A percentile compares a stretch with the other conserved stretches of the same genome.
phyloP scores from a whole-genome alignment of 495 filamentous ascomycete genomes.

The Xylaria nigripes region DNA sequence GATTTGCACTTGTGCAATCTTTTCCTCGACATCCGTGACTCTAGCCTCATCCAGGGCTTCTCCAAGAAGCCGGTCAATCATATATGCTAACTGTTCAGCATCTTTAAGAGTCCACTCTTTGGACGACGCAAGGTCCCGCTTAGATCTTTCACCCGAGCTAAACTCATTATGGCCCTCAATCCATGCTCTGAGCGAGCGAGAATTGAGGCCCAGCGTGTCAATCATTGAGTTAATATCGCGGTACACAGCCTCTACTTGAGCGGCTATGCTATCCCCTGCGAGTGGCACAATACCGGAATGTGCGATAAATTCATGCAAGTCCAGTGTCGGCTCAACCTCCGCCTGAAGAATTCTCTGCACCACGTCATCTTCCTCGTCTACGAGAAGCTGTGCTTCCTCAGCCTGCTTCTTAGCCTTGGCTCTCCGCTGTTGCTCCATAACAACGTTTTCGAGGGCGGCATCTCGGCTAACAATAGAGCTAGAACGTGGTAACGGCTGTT shows the following conservation, averaged over 20 bases:
- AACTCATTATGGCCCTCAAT: conserved; percentile 53
- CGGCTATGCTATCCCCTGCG: conserved; percentile 55
- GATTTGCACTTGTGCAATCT: conserved; percentile 51
- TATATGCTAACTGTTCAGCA: conserved; percentile 50
- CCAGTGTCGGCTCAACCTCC: conserved; percentile 41
- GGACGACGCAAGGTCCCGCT: conserved; percentile 52
- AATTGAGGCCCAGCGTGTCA: conserved; percentile 82
- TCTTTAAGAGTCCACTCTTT: conserved; percentile 67
- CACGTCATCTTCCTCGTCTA: conserved; percentile 50
- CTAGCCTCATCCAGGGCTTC: conserved; percentile 55
- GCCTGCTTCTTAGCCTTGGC: conserved; percentile 39
- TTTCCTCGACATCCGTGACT: conserved; percentile 54
- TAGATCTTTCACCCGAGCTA: conserved; percentile 40
- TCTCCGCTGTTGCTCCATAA: conserved; percentile 33
- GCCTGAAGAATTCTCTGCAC: conserved; percentile 42
- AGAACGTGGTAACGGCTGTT: conserved; percentile 15
- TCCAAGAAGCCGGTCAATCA: conserved; percentile 49
- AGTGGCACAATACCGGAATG: conserved; percentile 59
- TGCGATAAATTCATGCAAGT: conserved; percentile 53
- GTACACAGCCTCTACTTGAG: conserved; percentile 78
- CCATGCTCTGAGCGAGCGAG: conserved; percentile 64
- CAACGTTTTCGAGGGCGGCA: conserved; percentile 26
- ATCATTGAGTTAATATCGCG: conserved; percentile 95
- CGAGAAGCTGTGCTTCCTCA: conserved; percentile 39
- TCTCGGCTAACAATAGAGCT: conserved; percentile 17